Evolutionary conservation across 306 rosid genomes (phyloP).

Genomic region (Benincasa hispida): DNA sequence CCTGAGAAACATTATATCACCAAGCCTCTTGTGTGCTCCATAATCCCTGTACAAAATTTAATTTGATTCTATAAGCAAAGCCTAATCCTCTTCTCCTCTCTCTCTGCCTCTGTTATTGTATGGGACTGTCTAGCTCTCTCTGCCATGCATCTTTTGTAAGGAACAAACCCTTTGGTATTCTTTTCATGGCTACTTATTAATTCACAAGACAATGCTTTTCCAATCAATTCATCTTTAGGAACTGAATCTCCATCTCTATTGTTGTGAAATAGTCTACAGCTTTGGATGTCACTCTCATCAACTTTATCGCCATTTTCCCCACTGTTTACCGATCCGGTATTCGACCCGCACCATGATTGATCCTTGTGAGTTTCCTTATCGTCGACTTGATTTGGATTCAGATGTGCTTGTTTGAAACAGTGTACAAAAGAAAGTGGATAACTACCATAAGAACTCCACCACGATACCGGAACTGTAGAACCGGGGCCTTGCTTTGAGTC

Average conservation of each 20-base stretch:
- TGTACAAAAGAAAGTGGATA: constrained; percentile 15
- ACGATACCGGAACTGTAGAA: constrained; percentile 8
- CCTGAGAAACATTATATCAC: not conserved
- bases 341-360: constrained; percentile 36
- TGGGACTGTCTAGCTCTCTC: constrained; percentile 23
- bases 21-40: not conserved
- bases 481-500: constrained; percentile 16
- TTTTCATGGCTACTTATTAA: constrained; percentile 11
- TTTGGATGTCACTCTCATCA: constrained; percentile 15
- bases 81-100: constrained; percentile 31
- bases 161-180: constrained; percentile 46
- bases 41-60: constrained; percentile 1
- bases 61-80: constrained; percentile 35
- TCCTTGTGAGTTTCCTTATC: constrained; percentile 29
- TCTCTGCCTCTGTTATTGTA: constrained; percentile 14
- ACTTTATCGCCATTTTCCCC: constrained; percentile 22
- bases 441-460: constrained; percentile 13
- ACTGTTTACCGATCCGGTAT: constrained; percentile 24
- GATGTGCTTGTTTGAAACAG: constrained; percentile 13
- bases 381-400: constrained; percentile 16
- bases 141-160: constrained; percentile 53
- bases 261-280: not conserved
- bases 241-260: not conserved
- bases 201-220: constrained; percentile 23
- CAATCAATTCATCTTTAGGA: constrained; percentile 9